Evolutionary conservation across 257 asterid species (phyloP), one percentile per base, ranked within the genome.

Genomic region (Capsicum pubescens): DNA sequence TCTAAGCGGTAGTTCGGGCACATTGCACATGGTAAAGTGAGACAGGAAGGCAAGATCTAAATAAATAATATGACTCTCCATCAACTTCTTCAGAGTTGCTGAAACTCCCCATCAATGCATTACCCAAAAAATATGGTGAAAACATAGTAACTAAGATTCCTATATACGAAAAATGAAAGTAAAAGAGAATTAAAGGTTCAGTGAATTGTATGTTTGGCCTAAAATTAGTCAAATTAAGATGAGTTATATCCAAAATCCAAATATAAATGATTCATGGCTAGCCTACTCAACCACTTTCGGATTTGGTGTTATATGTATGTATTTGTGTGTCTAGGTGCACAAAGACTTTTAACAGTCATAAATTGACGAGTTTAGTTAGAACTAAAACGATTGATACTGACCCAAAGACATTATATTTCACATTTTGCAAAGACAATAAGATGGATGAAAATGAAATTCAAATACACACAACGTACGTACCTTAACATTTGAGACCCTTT

Each of bases 11-110:
- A 21, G 14, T 52, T 74, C 13, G 21, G 46, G 8, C 21, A 74
- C 81, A 74, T 74, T 26, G 21, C 81, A 74, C 61, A 74, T 74
- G 61, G 21, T 74, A 21, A 74, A 21, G 76, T 52, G n/a, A 13
- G 26, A 50, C 14, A 74, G 0, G 81, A 61, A n/a, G 46, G 81
- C 81, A 74, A 12, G 3, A 74, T 48, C 39, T 74, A 26, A 46
- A 14, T 72, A 14, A 61, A 61, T n/a, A 61, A 61, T n/a, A 61
- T 61, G 68, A 19, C 14, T 9, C 36, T 46, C 12, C 58, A 46
- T 46, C n/a, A 9, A 72, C 2, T 72, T 44, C n/a, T 71, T 39
- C 9, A 35, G 72, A 32, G 50, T 14, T 57, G 6, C 9, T 57
- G 63, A 57, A 57, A 16, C 63, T 57, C 19, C 9, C 9, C 11